Conservation (phyloP, 192 early-diverging fungal genomes). For the Physocladia obscura region DNA sequence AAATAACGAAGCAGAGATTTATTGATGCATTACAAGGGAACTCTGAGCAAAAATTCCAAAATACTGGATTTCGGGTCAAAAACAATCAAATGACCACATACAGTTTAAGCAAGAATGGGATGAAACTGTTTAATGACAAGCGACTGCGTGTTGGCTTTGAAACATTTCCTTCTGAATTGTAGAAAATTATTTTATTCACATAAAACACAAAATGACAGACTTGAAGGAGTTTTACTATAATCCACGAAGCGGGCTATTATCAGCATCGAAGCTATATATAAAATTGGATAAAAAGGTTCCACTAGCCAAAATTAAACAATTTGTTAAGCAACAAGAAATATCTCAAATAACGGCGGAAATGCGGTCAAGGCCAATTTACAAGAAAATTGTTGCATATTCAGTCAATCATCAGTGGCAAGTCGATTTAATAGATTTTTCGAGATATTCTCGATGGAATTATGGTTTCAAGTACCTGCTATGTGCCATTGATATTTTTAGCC, state of each 20-base stretch:
- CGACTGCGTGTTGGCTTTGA: not conserved
- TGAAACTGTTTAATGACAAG: constrained; percentile 12
- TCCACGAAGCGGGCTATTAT: not conserved
- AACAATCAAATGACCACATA: constrained; percentile 8
- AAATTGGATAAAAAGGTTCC: constrained; percentile 3
- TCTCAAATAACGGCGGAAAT: not conserved
- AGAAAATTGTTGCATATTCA: not conserved
- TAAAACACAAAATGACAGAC: not conserved
- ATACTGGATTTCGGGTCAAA: constrained; percentile 10
- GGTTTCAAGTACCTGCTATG: constrained; percentile 1
- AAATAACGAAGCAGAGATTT: constrained; percentile 1
- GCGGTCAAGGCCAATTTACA: not conserved
- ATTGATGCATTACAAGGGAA: not conserved
- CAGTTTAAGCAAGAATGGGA: not conserved
- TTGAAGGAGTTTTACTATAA: not conserved
- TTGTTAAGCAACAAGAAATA: not conserved
- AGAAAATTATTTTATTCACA: no score
- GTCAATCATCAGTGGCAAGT: constrained; percentile 6
- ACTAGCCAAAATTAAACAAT: not conserved
- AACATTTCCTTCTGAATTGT: not conserved
- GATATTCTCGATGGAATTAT: not conserved
- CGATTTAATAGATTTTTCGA: constrained; percentile 6
- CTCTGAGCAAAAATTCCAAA: not conserved
- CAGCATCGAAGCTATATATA: not conserved
- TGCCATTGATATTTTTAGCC: not conserved